phyloP scores from a whole-genome alignment of 2,329 filamentous ascomycete genomes.

The Beauveria rudraprayagi region DNA sequence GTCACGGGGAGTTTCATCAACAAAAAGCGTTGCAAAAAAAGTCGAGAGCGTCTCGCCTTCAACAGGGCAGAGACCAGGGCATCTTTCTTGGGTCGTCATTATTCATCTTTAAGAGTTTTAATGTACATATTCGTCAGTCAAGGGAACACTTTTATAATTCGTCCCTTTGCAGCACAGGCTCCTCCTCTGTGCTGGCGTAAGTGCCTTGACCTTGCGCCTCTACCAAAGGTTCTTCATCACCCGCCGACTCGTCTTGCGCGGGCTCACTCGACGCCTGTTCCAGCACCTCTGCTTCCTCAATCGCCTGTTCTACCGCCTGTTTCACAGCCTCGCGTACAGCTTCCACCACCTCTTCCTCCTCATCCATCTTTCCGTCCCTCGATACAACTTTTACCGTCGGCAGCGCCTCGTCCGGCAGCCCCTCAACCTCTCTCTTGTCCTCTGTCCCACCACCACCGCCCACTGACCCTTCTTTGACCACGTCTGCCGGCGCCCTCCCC shows the following conservation, averaged over 20 bases:
- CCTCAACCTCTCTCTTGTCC: conserved; percentile 24
- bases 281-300: conserved; percentile 15
- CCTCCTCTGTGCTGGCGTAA: conserved; percentile 18
- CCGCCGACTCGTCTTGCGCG: neutral
- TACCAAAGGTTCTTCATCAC: neutral
- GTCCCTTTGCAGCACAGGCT: conserved; percentile 21
- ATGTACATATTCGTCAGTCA: conserved; percentile 21
- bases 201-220: conserved; percentile 2
- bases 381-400: conserved; percentile 41
- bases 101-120: conserved; percentile 9
- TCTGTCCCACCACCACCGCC: conserved; percentile 19
- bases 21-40: neutral
- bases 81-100: neutral
- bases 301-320: conserved; percentile 4
- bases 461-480: conserved; percentile 17
- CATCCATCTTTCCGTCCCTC: conserved; percentile 13
- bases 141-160: conserved; percentile 2
- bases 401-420: conserved; percentile 33
- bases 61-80: neutral
- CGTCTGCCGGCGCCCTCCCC: conserved; percentile 17
- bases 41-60: conserved; percentile 1
- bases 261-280: neutral
- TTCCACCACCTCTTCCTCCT: conserved; percentile 44
- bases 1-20: conserved; percentile 4
- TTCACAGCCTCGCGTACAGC: conserved; percentile 24